Evolutionary conservation across 148 eudicot genomes (phyloP).

Genomic region (Diospyros kaki): DNA sequence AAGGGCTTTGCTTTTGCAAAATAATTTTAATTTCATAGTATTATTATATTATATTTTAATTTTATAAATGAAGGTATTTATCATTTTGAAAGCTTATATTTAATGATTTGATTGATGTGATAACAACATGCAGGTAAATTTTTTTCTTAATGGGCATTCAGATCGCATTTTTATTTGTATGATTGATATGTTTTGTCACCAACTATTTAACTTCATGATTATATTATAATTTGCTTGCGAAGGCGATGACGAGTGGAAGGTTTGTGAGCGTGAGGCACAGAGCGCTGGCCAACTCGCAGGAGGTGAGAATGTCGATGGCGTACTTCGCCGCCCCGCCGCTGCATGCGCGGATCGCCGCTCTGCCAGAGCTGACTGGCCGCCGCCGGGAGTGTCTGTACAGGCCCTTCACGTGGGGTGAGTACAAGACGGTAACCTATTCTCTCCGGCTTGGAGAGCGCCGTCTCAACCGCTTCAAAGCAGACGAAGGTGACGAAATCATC

Average conservation of each 20-base stretch:
- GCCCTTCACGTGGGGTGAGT: neutral
- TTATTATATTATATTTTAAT: too few relatives aligned
- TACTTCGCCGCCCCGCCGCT: slow-evolving; percentile 32
- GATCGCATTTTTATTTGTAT: too few relatives aligned
- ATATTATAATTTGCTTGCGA: neutral
- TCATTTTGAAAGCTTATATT: too few relatives aligned
- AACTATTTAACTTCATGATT: too few relatives aligned
- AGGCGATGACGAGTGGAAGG: slow-evolving; percentile 45
- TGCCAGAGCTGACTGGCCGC: slow-evolving; percentile 2
- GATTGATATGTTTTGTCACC: too few relatives aligned
- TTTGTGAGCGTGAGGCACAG: slow-evolving; percentile 40
- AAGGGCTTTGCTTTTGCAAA: too few relatives aligned
- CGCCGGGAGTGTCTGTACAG: neutral
- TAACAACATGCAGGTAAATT: too few relatives aligned
- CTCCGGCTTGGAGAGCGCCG: neutral
- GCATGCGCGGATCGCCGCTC: slow-evolving; percentile 17
- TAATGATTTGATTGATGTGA: too few relatives aligned
- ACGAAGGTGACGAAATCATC: neutral
- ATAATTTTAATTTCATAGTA: too few relatives aligned
- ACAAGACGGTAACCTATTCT: neutral
- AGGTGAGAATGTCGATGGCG: slow-evolving; percentile 32
- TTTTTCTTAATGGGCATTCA: too few relatives aligned
- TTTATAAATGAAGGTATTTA: too few relatives aligned
- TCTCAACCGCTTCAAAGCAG: neutral
- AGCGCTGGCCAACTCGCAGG: slow-evolving; percentile 24